Base-by-base conservation (phyloP, 306 rosid species). In the Cucumis cinereus region DNA sequence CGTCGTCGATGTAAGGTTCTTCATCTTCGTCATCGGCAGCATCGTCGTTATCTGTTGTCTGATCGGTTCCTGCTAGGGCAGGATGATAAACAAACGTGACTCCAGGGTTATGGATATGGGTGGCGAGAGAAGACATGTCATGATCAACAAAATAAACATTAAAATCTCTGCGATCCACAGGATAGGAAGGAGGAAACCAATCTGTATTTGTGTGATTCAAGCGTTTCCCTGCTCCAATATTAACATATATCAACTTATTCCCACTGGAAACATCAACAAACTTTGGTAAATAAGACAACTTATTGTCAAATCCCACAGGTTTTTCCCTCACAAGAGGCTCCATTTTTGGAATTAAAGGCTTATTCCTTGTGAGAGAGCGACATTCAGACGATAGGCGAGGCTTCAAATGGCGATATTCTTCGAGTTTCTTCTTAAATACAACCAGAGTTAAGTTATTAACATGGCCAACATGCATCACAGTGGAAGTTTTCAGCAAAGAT, bases 71-170 rank as follows among this genome's bases (percentile, higher is more conserved):
- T 3, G 92, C 89, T 73, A 94, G 81, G 11, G 88, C 89, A 0
- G 98, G 98, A 79, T 90, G 92, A 87, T 94, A 94, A 77, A 94
- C 93, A 68, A 94, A 94, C 30, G 95, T 91, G 81, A 90, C 74
- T 24, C 96, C 95, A 2, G 96, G 94, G 47, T 77, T 75, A 63
- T 81, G 86, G 77, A 91, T 93, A 66, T 85, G 81, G 7, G 96
- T 83, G 61, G 86, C 66, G 47, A 93, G 79, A 45, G 88, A 81
- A 20, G 97, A 87, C 79, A 88, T 79, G 79, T 91, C 87, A 76
- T 94, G 87, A 58, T 94, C 95, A 60, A 91, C 95, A 82, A 91
- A 87, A 64, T 89, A 94, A 20, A 86, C 88, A 78, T 77, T 84
- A 76, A 94, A 91, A 77, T 81, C 84, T 35, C 78, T 83, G 61